Conservation (phyloP, 495 filamentous ascomycete species). For the Xanthoparmelia taractica region DNA sequence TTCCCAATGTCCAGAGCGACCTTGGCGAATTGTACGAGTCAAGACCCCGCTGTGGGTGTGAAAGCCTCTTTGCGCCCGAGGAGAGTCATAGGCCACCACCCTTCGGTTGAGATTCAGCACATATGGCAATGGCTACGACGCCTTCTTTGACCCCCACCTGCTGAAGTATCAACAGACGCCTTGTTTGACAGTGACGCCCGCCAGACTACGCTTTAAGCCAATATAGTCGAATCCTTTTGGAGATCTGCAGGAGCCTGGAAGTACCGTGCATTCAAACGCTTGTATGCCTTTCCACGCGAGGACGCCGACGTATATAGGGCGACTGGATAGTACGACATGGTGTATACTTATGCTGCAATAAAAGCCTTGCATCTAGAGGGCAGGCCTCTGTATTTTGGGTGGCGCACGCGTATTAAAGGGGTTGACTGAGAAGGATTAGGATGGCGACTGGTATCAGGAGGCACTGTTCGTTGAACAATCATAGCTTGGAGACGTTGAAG, state of each 20-base stretch:
- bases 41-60: background rate
- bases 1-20: background rate
- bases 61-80: background rate
- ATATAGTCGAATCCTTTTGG: background rate
- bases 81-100: background rate
- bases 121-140: background rate
- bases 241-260: background rate
- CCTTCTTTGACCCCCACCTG: background rate
- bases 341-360: background rate
- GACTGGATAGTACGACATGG: slow-evolving; percentile 10
- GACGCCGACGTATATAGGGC: background rate
- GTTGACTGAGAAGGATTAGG: background rate
- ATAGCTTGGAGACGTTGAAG: slow-evolving; percentile 1
- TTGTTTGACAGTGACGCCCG: background rate
- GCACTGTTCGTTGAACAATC: slow-evolving; percentile 2
- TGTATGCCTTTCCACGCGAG: background rate
- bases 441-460: slow-evolving; percentile 11
- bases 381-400: background rate
- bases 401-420: slow-evolving; percentile 10
- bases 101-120: background rate
- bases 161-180: background rate
- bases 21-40: background rate
- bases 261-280: background rate
- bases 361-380: background rate
- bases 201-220: background rate